Conservation (phyloP, 108 stramenopile species). For the Cyclotella sp. region DNA sequence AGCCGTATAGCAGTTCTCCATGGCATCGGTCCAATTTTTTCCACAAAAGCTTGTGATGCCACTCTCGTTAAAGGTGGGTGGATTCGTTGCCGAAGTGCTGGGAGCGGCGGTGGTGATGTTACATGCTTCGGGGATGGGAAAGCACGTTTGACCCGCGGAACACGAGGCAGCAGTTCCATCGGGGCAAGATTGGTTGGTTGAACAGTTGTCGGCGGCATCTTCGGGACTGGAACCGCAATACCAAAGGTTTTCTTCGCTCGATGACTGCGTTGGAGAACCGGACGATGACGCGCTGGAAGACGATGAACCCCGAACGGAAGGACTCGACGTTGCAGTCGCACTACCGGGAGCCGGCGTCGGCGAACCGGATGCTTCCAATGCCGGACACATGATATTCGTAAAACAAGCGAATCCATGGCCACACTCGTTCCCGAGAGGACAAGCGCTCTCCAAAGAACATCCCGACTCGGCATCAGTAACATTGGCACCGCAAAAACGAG, state of each 20-base stretch:
- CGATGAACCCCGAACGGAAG: background rate
- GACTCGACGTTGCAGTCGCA: background rate
- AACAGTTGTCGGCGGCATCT: conserved; percentile 1
- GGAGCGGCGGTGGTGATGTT: background rate
- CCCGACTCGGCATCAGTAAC: background rate
- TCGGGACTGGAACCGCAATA: background rate
- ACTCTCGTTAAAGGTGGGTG: background rate
- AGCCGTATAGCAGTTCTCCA: conserved; percentile 1
- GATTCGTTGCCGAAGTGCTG: background rate
- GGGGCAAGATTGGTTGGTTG: background rate
- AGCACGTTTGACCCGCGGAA: background rate
- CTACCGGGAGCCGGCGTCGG: background rate
- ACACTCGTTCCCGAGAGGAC: background rate
- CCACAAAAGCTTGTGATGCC: background rate
- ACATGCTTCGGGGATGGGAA: background rate
- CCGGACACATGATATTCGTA: background rate
- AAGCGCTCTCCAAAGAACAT: background rate
- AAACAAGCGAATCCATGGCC: background rate
- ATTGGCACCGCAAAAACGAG: conserved; percentile 8
- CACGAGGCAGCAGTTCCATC: background rate
- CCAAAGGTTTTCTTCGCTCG: background rate
- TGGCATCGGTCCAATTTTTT: background rate
- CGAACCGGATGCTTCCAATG: background rate
- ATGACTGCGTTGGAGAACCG: background rate
- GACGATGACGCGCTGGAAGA: background rate